These are phyloP conservation scores for Pleomassaria siparia DNA, from an alignment of 2,329 filamentous ascomycete genomes.

Conservation along the genomic window DNA sequence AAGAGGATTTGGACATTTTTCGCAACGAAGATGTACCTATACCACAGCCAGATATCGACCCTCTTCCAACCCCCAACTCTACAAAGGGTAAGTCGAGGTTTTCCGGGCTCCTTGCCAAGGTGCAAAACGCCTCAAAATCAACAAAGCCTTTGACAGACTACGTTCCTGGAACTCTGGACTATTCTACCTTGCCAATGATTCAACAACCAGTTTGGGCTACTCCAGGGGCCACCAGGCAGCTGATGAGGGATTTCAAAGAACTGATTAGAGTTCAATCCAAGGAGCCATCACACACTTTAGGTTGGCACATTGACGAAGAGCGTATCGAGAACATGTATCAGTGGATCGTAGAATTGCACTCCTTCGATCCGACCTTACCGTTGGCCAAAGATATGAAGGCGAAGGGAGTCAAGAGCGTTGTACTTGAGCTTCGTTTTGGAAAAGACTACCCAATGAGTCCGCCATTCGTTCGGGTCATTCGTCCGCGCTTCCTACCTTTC, in stretches of 20 bases:
- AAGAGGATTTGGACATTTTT: slow-evolving; percentile 52
- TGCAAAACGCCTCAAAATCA: slow-evolving; percentile 17
- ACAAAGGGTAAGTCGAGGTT: slow-evolving; percentile 31
- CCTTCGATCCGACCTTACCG: slow-evolving; percentile 69
- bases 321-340: slow-evolving; percentile 77
- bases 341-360: slow-evolving; percentile 89
- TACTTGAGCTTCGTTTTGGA: slow-evolving; percentile 81
- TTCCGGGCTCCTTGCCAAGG: slow-evolving; percentile 24
- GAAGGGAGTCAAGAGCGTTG: slow-evolving; percentile 64
- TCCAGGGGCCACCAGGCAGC: slow-evolving; percentile 58
- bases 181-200: slow-evolving; percentile 64
- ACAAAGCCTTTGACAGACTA: slow-evolving; percentile 59
- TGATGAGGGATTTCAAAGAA: slow-evolving; percentile 65
- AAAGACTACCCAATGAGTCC: slow-evolving; percentile 74
- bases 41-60: slow-evolving; percentile 10
- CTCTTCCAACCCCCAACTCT: slow-evolving; percentile 29
- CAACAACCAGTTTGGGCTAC: slow-evolving; percentile 67
- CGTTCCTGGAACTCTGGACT: slow-evolving; percentile 65
- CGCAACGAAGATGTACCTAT: slow-evolving; percentile 21
- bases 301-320: slow-evolving; percentile 76
- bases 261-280: slow-evolving; percentile 65
- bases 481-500: slow-evolving; percentile 77
- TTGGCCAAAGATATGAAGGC: slow-evolving; percentile 74
- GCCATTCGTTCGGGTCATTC: slow-evolving; percentile 81
- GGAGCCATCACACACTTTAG: slow-evolving; percentile 65